Evolutionary conservation across 116 monocot species (phyloP).

Genomic region (Dioscorea cayenensis): DNA sequence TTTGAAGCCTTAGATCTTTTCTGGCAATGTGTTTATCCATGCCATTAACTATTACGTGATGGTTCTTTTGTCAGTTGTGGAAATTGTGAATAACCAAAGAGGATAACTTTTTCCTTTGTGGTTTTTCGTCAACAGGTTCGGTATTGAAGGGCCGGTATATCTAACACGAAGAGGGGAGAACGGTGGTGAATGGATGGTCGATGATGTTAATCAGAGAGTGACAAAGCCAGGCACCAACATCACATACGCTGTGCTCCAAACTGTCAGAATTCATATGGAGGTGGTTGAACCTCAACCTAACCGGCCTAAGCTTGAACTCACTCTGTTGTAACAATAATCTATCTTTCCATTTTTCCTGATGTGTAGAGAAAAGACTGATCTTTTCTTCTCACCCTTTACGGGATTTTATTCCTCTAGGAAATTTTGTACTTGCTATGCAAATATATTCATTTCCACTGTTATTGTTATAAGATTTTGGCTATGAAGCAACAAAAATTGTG

Average conservation of each 20-base stretch:
- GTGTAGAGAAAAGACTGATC: no score
- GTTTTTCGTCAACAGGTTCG: slow-evolving; percentile 52
- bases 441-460: no score
- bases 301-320: slow-evolving; percentile 91
- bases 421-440: no score
- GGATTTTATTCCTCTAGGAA: no score
- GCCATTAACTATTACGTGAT: no score
- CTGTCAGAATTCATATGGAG: slow-evolving; percentile 85
- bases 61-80: no score
- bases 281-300: slow-evolving; percentile 86
- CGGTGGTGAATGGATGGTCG: slow-evolving; percentile 66
- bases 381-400: no score
- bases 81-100: not conserved
- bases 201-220: slow-evolving; percentile 79
- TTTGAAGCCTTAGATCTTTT: no score
- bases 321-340: slow-evolving; percentile 12
- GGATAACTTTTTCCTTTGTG: not conserved
- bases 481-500: no score
- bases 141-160: slow-evolving; percentile 92
- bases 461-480: no score
- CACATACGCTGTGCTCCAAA: slow-evolving; percentile 54
- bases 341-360: no score
- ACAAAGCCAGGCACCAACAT: slow-evolving; percentile 47
- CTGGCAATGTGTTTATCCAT: no score
- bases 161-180: slow-evolving; percentile 66